Evolutionary conservation across 208 protist species (phyloP).

Genomic region (Lotmaria passim): DNA sequence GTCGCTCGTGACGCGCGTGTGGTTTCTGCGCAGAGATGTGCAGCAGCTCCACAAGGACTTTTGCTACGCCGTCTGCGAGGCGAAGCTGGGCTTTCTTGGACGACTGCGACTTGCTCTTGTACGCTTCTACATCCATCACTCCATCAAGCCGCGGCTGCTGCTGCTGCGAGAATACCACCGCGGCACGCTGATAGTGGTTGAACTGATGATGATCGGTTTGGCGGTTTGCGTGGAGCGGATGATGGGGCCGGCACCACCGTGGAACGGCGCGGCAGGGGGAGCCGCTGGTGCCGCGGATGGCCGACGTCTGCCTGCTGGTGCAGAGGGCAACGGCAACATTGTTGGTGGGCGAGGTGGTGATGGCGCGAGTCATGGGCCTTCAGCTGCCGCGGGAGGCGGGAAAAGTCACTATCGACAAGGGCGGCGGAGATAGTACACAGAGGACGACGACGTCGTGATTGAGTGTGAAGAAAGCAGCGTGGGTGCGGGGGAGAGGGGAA

Average conservation of each 20-base stretch:
- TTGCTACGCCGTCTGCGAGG: constrained; percentile 55
- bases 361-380: not conserved
- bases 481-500: too few relatives aligned
- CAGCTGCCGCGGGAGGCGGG: not conserved
- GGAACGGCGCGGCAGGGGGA: not conserved
- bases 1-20: constrained; percentile 23
- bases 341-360: constrained; percentile 1
- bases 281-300: not conserved
- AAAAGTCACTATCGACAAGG: constrained; percentile 19
- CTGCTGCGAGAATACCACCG: constrained; percentile 15
- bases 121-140: constrained; percentile 33
- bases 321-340: not conserved
- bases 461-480: too few relatives aligned
- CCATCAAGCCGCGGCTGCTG: constrained; percentile 27
- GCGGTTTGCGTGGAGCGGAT: constrained; percentile 24
- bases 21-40: constrained; percentile 40
- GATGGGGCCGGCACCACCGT: constrained; percentile 9
- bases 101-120: constrained; percentile 21
- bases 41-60: constrained; percentile 35
- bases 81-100: constrained; percentile 22
- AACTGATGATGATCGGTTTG: constrained; percentile 33
- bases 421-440: constrained; percentile 1
- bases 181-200: constrained; percentile 24
- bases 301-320: not conserved
- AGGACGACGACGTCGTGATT: too few relatives aligned